phyloP scores from a whole-genome alignment of 2,329 filamentous ascomycete genomes.

The Achaetomium macrosporum region DNA sequence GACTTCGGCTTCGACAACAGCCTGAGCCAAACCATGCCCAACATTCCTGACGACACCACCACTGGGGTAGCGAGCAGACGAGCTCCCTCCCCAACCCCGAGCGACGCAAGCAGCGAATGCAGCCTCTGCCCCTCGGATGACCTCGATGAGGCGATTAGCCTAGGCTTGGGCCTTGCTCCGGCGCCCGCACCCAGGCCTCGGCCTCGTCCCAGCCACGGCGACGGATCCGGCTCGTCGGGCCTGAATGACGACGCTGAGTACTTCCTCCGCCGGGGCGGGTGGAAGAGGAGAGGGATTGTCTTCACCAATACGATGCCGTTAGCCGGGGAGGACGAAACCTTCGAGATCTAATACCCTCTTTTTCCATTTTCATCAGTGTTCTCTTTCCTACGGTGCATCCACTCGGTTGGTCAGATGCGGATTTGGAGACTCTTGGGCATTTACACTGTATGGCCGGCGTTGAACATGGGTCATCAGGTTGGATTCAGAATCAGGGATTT shows the following conservation, averaged over 20 bases:
- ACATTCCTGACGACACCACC: background rate
- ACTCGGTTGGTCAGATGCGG: background rate
- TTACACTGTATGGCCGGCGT: background rate
- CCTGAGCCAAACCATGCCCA: background rate
- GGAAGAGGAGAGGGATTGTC: conserved; percentile 34
- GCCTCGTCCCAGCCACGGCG: background rate
- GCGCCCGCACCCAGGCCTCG: conserved; percentile 2
- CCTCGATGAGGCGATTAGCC: background rate
- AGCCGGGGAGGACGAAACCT: conserved; percentile 27
- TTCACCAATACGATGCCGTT: conserved; percentile 23
- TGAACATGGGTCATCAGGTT: no score
- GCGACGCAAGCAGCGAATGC: conserved; percentile 14
- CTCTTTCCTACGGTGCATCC: background rate
- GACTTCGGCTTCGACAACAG: conserved; percentile 30
- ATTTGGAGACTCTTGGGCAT: background rate
- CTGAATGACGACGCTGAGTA: conserved; percentile 23
- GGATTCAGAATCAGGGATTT: no score
- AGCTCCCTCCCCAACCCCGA: conserved; percentile 17
- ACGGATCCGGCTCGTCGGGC: conserved; percentile 1
- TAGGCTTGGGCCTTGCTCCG: conserved; percentile 6
- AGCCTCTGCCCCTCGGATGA: conserved; percentile 5
- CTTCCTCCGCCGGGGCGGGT: conserved; percentile 31
- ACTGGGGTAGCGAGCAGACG: background rate
- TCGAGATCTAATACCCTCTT: conserved; percentile 14
- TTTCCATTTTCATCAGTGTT: background rate